A percentile compares a stretch with the other conserved stretches of the same genome.
Conservation (phyloP, 305 asterid genomes). For the Solanum hybrid region DNA sequence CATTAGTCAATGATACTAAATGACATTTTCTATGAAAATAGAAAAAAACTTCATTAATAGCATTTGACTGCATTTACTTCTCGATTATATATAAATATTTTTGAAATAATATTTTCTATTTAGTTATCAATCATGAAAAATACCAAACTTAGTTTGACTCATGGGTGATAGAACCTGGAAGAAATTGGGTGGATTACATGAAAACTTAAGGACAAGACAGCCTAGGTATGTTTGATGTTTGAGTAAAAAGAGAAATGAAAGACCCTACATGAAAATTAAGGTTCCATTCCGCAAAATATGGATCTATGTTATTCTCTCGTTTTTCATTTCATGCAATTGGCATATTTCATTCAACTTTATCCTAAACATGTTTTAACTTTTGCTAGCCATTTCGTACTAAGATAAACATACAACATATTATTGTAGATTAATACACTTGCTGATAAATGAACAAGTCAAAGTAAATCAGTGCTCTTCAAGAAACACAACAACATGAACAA, state of each 20-base stretch:
- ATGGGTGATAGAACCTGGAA: not conserved
- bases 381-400: not conserved
- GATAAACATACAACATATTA: not conserved
- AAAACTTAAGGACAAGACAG: not conserved
- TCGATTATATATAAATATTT: not conserved
- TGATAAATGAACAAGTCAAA: not conserved
- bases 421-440: not conserved
- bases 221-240: not conserved
- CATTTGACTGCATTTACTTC: not conserved
- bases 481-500: not conserved
- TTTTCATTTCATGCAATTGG: not conserved
- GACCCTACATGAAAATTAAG: not conserved
- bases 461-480: not conserved
- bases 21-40: not conserved
- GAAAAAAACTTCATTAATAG: not conserved
- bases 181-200: not conserved
- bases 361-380: not conserved
- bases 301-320: not conserved
- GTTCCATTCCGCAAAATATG: not conserved
- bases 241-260: not conserved
- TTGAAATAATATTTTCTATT: not conserved
- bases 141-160: not conserved
- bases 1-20: too few species aligned
- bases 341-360: not conserved
- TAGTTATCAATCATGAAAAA: not conserved